phyloP scores from a whole-genome alignment of 2,329 filamentous ascomycete species.

The Tolypocladium tundrense region DNA sequence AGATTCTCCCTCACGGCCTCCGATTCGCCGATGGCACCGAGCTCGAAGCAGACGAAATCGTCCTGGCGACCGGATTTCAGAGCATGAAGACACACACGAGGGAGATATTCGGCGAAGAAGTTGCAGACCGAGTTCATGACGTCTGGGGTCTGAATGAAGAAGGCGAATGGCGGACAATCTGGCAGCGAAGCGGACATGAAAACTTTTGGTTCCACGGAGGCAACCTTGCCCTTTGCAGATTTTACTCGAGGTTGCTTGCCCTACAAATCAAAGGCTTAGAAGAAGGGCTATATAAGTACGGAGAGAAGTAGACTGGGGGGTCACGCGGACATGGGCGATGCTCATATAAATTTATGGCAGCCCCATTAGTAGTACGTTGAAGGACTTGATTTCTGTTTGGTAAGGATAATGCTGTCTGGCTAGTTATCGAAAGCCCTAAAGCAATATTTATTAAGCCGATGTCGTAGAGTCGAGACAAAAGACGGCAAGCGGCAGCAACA shows the following conservation, averaged over 20 bases:
- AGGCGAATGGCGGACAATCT: constrained; percentile 46
- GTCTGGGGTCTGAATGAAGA: constrained; percentile 53
- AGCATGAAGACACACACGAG: constrained; percentile 57
- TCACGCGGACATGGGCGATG: too few species aligned
- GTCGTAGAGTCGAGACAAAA: too few species aligned
- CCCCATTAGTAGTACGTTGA: too few species aligned
- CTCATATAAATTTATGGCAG: too few species aligned
- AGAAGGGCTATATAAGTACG: constrained; percentile 23
- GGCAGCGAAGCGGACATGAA: constrained; percentile 50
- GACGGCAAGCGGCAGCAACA: too few species aligned
- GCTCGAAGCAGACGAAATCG: constrained; percentile 51
- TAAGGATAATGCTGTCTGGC: too few species aligned
- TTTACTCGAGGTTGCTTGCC: constrained; percentile 45
- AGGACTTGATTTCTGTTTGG: too few species aligned
- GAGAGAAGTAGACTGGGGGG: constrained; percentile 14
- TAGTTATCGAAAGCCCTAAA: too few species aligned
- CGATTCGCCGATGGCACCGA: constrained; percentile 43
- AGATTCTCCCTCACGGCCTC: constrained; percentile 35
- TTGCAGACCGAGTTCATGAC: constrained; percentile 47
- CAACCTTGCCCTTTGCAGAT: constrained; percentile 51
- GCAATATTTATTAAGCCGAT: too few species aligned
- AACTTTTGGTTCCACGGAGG: constrained; percentile 59
- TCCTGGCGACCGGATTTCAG: constrained; percentile 55
- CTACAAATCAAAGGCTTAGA: constrained; percentile 40
- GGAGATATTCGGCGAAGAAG: constrained; percentile 49